Evolutionary conservation across 108 stramenopile genomes (phyloP).

Genomic region (Asterionellopsis glacialis): DNA sequence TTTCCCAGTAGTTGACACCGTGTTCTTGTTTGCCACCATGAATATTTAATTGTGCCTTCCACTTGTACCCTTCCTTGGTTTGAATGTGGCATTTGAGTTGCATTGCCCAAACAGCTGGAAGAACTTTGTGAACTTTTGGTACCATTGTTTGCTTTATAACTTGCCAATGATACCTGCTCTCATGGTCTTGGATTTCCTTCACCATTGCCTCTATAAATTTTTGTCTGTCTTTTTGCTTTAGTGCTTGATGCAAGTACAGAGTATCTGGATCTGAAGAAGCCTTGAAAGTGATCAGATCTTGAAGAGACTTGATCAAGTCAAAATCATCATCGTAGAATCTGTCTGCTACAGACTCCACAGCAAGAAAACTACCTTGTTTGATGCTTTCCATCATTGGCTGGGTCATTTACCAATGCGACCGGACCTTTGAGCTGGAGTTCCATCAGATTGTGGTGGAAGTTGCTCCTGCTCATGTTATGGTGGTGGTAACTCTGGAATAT

Average conservation of each 20-base stretch:
- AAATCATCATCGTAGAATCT: no score
- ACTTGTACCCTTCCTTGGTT: slow-evolving; percentile 16
- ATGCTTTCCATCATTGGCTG: no score
- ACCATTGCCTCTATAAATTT: slow-evolving; percentile 24
- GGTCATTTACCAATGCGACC: no score
- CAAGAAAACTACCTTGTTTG: no score
- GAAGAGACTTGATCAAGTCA: slow-evolving; percentile 1
- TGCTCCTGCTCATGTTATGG: no score
- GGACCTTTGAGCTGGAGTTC: no score
- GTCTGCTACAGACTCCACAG: no score
- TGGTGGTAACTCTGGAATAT: no score
- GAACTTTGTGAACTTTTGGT: slow-evolving; percentile 8
- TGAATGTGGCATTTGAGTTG: slow-evolving; percentile 18
- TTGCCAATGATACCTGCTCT: slow-evolving; percentile 7
- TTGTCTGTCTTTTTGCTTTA: slow-evolving; percentile 10
- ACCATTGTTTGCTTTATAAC: slow-evolving; percentile 4
- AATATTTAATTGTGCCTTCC: slow-evolving; percentile 20
- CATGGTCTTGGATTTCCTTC: slow-evolving; percentile 21
- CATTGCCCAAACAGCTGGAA: slow-evolving; percentile 27
- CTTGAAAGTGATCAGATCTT: neutral
- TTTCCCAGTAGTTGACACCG: slow-evolving; percentile 38
- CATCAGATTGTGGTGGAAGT: no score
- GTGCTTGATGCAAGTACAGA: slow-evolving; percentile 31
- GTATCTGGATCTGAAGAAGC: slow-evolving; percentile 17
- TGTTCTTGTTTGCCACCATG: slow-evolving; percentile 14